phyloP scores from a whole-genome alignment of 2,329 filamentous ascomycete genomes.

The Ascochyta clinopodiicola region DNA sequence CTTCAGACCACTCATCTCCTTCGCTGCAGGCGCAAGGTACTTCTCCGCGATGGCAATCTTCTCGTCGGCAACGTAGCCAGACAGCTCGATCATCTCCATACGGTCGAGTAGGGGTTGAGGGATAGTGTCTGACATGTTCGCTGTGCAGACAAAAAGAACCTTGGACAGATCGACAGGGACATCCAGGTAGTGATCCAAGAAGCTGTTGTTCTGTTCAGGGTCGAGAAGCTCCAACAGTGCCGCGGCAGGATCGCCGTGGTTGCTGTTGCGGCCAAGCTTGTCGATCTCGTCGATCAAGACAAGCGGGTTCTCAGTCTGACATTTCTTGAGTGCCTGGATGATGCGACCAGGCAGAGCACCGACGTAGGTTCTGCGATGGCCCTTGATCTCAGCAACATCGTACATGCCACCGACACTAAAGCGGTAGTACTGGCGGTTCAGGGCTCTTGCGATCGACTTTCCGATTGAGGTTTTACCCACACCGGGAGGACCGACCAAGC shows the following conservation, averaged over 20 bases:
- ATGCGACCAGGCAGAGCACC: constrained; percentile 94
- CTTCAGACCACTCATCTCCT: constrained; percentile 88
- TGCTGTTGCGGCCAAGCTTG: constrained; percentile 95
- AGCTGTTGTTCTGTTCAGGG: constrained; percentile 95
- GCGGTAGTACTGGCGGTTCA: constrained; percentile 96
- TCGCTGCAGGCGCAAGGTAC: constrained; percentile 92
- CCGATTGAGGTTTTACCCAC: constrained; percentile 99
- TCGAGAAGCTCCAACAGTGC: constrained; percentile 92
- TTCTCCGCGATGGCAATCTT: constrained; percentile 98
- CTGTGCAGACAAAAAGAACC: constrained; percentile 97
- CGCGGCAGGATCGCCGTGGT: constrained; percentile 88
- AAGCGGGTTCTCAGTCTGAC: constrained; percentile 96
- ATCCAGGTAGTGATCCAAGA: constrained; percentile 98
- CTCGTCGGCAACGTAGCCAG: constrained; percentile 95
- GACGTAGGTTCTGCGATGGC: constrained; percentile 94
- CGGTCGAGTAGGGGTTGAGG: constrained; percentile 90
- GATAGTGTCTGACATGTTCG: constrained; percentile 98
- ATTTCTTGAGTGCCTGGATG: constrained; percentile 98
- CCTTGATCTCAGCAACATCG: constrained; percentile 98
- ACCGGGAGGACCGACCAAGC: constrained; percentile 95
- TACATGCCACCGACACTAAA: constrained; percentile 97
- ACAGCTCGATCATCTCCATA: constrained; percentile 97
- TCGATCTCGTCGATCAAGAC: constrained; percentile 97
- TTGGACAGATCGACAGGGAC: constrained; percentile 97
- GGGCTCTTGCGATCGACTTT: constrained; percentile 92